A percentile compares a stretch with the other conserved stretches of the same genome.
phyloP scores from a whole-genome alignment of 2,329 filamentous ascomycete genomes.

The Talaromyces funiculosus region DNA sequence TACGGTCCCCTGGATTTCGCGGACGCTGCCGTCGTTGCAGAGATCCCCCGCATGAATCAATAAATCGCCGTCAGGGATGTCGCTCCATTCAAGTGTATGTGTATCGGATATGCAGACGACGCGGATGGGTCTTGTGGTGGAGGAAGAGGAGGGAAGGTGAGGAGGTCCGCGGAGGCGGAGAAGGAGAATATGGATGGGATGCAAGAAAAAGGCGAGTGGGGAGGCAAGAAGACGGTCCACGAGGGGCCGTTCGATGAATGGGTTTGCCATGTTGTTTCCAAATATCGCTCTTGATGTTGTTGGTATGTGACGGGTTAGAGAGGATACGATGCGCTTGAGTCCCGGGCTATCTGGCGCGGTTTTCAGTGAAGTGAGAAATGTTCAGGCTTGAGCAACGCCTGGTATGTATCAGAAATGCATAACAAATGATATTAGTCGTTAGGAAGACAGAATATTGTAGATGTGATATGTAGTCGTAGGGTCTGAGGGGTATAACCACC shows the following conservation, averaged over 20 bases:
- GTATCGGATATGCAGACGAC: conserved; percentile 90
- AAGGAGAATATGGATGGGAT: conserved; percentile 59
- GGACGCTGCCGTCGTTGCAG: conserved; percentile 63
- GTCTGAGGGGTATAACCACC: conserved; percentile 1
- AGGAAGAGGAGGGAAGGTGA: conserved; percentile 49
- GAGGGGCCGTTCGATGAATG: conserved; percentile 46
- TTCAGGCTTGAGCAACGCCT: background rate
- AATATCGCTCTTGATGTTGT: background rate
- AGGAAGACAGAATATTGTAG: background rate
- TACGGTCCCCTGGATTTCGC: conserved; percentile 73
- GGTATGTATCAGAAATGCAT: background rate
- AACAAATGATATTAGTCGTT: background rate
- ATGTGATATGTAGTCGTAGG: background rate
- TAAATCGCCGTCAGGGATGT: conserved; percentile 66
- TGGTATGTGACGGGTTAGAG: background rate
- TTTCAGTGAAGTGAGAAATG: background rate
- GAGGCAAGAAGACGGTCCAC: conserved; percentile 62
- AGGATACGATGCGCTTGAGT: background rate
- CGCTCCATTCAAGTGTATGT: conserved; percentile 54
- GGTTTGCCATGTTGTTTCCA: conserved; percentile 29
- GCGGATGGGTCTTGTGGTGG: conserved; percentile 52
- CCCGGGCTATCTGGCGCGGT: background rate
- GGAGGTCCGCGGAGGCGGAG: conserved; percentile 63
- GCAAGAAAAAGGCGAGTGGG: conserved; percentile 60
- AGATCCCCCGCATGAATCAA: conserved; percentile 88